Base-by-base conservation (phyloP, 805 yeast species). In the Candida glaebosa region DNA sequence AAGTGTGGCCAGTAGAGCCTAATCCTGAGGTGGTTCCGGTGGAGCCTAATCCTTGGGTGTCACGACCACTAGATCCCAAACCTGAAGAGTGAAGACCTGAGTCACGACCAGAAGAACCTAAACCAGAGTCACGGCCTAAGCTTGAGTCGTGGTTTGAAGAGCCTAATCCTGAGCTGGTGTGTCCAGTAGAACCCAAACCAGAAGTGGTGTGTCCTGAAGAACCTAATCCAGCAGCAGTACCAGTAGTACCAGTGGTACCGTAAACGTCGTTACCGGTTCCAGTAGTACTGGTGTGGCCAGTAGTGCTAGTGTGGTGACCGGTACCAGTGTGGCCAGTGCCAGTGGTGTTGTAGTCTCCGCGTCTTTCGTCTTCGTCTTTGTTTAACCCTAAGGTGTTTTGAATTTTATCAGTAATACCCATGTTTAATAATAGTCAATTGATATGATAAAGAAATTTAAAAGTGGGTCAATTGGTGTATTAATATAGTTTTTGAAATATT, bases 321-420 rank as follows among this genome's bases (percentile, higher is more conserved):
- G 45, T 36, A 14, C 55, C 49, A 33, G 56, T 54, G 41, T 57
- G 53, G 14, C 65, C 67, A 31, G 56, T 65, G 44, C n/a, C n/a
- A n/a, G 53, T 58, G 44, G 58, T 54, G 48, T 64, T 65, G 24
- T 46, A 34, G 20, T 61, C 58, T 20, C 49, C 52, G 39, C n/a
- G 25, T 34, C 17, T 34, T 30, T 31, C 18, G n/a, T 48, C 25
- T 8, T 63, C 62, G 43, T 59, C 53, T 48, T 60, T 54, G 40
- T 60, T 57, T 46, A 62, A 63, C 19, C 53, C 47, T 10, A 28
- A 14, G 16, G 31, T 6, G 16, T 28, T 28, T 46, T 52, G 54
- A 40, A 67, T 47, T 50, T 65, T 67, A 47, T 67, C 71, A 17
- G 65, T 50, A 39, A 67, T 54, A 40, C 73, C 71, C 73, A 67